Evolutionary conservation across 1,284 basidiomycete genomes (phyloP).

Genomic region (Apiotrichum siamense): DNA sequence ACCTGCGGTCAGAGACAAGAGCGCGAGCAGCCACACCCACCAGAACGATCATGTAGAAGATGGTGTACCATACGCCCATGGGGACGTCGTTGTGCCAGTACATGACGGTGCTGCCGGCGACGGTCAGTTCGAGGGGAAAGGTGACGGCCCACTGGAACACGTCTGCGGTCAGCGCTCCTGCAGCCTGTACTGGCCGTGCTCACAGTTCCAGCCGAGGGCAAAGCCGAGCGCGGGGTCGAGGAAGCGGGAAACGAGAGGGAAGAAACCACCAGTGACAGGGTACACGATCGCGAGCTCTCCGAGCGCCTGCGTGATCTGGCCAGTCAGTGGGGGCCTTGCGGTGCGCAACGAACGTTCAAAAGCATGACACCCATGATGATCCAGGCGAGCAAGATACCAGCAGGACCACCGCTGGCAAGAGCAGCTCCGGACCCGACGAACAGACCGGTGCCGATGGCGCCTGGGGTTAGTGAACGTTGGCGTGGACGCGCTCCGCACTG

Average conservation of each 20-base stretch:
- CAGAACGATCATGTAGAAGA: constrained; percentile 39
- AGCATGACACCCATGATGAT: constrained; percentile 32
- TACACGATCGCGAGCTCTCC: constrained; percentile 50
- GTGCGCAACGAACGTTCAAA: constrained; percentile 7
- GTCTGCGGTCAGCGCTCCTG: constrained; percentile 20
- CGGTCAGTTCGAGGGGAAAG: constrained; percentile 43
- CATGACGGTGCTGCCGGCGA: constrained; percentile 37
- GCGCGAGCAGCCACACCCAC: not conserved
- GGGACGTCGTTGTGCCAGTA: constrained; percentile 42
- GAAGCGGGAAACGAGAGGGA: constrained; percentile 43
- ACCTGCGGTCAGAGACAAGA: not conserved
- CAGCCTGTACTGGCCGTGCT: constrained; percentile 20
- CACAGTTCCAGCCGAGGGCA: constrained; percentile 47
- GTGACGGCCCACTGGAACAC: constrained; percentile 45
- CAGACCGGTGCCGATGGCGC: constrained; percentile 3
- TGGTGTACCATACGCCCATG: constrained; percentile 46
- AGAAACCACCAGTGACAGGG: constrained; percentile 51
- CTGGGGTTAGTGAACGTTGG: too few species aligned
- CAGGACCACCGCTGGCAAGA: constrained; percentile 50
- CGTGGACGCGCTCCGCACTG: too few species aligned
- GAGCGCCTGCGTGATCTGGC: constrained; percentile 42
- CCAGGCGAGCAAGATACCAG: constrained; percentile 48
- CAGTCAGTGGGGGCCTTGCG: not conserved
- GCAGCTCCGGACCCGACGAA: constrained; percentile 49
- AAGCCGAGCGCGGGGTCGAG: constrained; percentile 40